Conservation (phyloP, 345 rosid genomes). For the Brassica carinata region DNA sequence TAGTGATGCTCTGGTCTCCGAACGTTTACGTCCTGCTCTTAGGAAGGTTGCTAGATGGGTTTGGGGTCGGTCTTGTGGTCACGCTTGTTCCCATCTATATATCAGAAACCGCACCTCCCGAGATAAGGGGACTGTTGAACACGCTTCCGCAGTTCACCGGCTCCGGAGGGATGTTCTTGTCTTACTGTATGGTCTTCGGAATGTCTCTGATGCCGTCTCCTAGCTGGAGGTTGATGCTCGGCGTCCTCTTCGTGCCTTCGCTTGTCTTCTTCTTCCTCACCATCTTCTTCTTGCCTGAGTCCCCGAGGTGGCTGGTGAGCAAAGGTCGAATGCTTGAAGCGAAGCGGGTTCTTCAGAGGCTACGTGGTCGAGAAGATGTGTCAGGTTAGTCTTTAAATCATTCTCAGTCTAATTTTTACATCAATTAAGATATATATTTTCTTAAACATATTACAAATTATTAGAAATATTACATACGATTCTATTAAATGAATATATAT, state of each 20-base stretch:
- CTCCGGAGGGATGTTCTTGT: slow-evolving; percentile 85
- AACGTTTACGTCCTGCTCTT: slow-evolving; percentile 76
- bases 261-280: slow-evolving; percentile 61
- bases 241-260: slow-evolving; percentile 86
- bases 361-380: slow-evolving; percentile 86
- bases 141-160: slow-evolving; percentile 97
- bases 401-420: not conserved
- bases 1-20: slow-evolving; percentile 93
- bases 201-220: slow-evolving; percentile 75
- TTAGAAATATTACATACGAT: too few relatives aligned
- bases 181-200: slow-evolving; percentile 90
- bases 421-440: not conserved
- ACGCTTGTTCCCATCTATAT: slow-evolving; percentile 93
- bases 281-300: slow-evolving; percentile 82
- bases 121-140: slow-evolving; percentile 80
- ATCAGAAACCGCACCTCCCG: slow-evolving; percentile 96
- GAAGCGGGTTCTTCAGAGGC: slow-evolving; percentile 73
- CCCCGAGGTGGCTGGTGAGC: slow-evolving; percentile 98
- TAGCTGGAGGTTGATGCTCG: slow-evolving; percentile 98
- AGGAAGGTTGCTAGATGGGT: slow-evolving; percentile 91
- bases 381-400: slow-evolving; percentile 57
- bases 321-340: slow-evolving; percentile 95
- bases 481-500: too few relatives aligned
- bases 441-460: too few relatives aligned
- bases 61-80: slow-evolving; percentile 88